Percentiles rank a stretch among this genome's conserved stretches.
These are phyloP conservation scores for Capsicum chinense DNA, from an alignment of 257 asterid genomes.

Conservation along the genomic window DNA sequence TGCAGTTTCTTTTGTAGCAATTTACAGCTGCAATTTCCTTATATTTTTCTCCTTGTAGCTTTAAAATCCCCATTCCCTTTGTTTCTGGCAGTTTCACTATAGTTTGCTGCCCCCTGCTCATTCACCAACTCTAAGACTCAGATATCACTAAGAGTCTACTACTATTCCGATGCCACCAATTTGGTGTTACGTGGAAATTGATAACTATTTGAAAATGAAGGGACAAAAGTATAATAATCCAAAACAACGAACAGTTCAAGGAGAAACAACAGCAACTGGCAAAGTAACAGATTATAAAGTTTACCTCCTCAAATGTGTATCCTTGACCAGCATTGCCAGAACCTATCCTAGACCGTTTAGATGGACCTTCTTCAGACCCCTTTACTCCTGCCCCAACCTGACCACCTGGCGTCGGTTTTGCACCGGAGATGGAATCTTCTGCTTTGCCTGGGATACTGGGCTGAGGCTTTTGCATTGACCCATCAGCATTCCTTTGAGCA, in stretches of 20 bases:
- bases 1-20: no score
- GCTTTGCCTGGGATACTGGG: slow-evolving; percentile 61
- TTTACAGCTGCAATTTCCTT: no score
- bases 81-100: not conserved
- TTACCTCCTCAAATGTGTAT: slow-evolving; percentile 96
- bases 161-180: not conserved
- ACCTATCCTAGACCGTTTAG: slow-evolving; percentile 89
- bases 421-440: slow-evolving; percentile 74
- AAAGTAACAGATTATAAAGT: not conserved
- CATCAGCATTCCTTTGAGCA: slow-evolving; percentile 79
- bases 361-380: slow-evolving; percentile 88
- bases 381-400: slow-evolving; percentile 67
- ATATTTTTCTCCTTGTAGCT: no score
- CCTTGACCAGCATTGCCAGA: slow-evolving; percentile 99
- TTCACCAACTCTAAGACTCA: not conserved
- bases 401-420: slow-evolving; percentile 62
- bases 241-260: not conserved
- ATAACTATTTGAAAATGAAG: slow-evolving; percentile 9
- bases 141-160: slow-evolving; percentile 14
- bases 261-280: slow-evolving; percentile 3
- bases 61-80: no score
- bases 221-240: not conserved
- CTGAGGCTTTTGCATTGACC: slow-evolving; percentile 74
- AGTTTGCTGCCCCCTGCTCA: not conserved
- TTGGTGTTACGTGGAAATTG: slow-evolving; percentile 11